phyloP scores from a whole-genome alignment of 371 early-diverging fungal species.

The Lichtheimia corymbifera region DNA sequence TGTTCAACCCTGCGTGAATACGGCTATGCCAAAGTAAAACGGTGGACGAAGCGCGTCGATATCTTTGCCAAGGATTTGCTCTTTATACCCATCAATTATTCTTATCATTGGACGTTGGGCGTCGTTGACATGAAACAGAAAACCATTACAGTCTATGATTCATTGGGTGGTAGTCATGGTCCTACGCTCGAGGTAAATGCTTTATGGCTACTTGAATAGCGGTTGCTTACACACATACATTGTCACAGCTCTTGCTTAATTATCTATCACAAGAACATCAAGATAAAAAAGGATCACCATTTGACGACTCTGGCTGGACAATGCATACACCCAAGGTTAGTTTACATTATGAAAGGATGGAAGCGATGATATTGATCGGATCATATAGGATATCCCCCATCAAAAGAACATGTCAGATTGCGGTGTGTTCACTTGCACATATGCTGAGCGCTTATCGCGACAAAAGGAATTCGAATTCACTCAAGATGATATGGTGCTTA shows the following conservation, averaged over 20 bases:
- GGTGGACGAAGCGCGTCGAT: constrained; percentile 86
- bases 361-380: neutral
- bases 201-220: neutral
- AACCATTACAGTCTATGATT: constrained; percentile 84
- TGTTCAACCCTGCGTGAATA: constrained; percentile 67
- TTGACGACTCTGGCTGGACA: constrained; percentile 74
- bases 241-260: constrained; percentile 45
- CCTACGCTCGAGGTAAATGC: constrained; percentile 44
- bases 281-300: constrained; percentile 67
- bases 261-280: constrained; percentile 76
- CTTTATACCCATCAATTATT: constrained; percentile 87
- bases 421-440: constrained; percentile 95
- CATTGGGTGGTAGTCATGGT: constrained; percentile 68
- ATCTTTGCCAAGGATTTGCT: constrained; percentile 81
- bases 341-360: neutral
- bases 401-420: constrained; percentile 95
- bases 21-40: constrained; percentile 75
- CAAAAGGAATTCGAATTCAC: constrained; percentile 67
- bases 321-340: constrained; percentile 60
- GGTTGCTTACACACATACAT: neutral
- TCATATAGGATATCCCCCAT: constrained; percentile 65
- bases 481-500: constrained; percentile 71
- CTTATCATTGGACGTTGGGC: constrained; percentile 89
- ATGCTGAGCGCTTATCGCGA: constrained; percentile 77
- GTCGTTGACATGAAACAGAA: constrained; percentile 76